Conservation (phyloP, 1,284 basidiomycete genomes). For the Mixia osmundae region DNA sequence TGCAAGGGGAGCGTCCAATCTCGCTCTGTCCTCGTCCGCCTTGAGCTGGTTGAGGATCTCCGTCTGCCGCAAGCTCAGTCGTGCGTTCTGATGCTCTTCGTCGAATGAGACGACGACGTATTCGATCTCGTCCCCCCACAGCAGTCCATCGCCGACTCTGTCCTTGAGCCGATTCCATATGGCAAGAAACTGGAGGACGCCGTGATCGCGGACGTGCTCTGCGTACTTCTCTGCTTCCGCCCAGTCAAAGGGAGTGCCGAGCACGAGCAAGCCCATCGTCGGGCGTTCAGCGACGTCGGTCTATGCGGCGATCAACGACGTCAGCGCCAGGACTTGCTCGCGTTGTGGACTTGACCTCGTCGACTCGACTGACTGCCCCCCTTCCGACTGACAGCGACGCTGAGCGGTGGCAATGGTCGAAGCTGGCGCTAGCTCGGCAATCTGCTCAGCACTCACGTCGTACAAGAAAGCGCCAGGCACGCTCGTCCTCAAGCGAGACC, state of each 20-base stretch:
- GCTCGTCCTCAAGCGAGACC: conserved; percentile 37
- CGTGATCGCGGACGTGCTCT: conserved; percentile 74
- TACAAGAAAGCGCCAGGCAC: conserved; percentile 53
- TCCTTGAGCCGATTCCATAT: conserved; percentile 83
- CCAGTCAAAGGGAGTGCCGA: conserved; percentile 88
- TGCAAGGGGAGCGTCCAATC: conserved; percentile 1
- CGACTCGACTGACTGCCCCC: too few species aligned
- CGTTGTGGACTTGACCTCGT: too few species aligned
- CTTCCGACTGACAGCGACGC: too few species aligned
- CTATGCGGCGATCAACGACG: too few species aligned
- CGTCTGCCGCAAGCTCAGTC: conserved; percentile 70
- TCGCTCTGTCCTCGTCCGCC: conserved; percentile 29
- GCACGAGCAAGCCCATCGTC: conserved; percentile 86
- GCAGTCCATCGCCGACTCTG: conserved; percentile 65
- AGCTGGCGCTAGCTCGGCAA: too few species aligned
- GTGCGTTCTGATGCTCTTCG: conserved; percentile 50
- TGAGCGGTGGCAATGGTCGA: too few species aligned
- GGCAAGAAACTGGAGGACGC: conserved; percentile 82
- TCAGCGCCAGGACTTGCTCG: too few species aligned
- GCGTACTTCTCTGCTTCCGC: conserved; percentile 66
- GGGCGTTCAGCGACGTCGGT: too few species aligned
- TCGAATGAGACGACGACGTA: conserved; percentile 88
- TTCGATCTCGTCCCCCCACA: conserved; percentile 99
- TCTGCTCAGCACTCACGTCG: conserved; percentile 34
- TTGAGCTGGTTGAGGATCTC: conserved; percentile 73